phyloP scores from a whole-genome alignment of 148 eudicot species.

The Vaccinium macrocarpon region DNA sequence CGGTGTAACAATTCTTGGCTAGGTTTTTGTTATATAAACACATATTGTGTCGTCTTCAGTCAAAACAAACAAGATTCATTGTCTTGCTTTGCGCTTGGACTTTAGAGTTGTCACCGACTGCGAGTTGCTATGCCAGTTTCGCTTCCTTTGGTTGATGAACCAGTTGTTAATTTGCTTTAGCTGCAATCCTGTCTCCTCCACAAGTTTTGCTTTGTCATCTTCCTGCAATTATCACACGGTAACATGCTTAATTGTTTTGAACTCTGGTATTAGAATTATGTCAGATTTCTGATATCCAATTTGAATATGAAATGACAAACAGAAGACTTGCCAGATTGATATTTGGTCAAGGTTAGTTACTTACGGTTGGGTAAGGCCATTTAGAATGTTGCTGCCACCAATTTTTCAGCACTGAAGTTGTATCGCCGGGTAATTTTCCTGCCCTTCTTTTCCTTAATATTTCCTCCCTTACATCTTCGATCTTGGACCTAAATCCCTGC shows the following conservation, averaged over 20 bases:
- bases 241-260: not conserved
- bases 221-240: constrained; percentile 32
- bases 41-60: not conserved
- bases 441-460: constrained; percentile 91
- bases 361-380: constrained; percentile 99
- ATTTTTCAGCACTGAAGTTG: constrained; percentile 85
- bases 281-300: not conserved
- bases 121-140: constrained; percentile 65
- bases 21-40: not conserved
- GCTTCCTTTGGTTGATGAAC: constrained; percentile 71
- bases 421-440: constrained; percentile 96
- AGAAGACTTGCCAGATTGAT: not conserved
- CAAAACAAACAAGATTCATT: not conserved
- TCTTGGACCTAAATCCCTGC: constrained; percentile 94
- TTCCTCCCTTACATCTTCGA: constrained; percentile 98
- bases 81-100: constrained; percentile 51
- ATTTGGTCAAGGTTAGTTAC: constrained; percentile 5
- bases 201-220: constrained; percentile 65
- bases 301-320: not conserved
- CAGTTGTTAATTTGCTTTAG: constrained; percentile 70
- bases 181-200: constrained; percentile 68
- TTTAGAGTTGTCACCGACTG: constrained; percentile 45
- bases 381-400: constrained; percentile 99
- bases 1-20: not conserved
- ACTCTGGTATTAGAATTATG: not conserved